Conservation (phyloP, 179 eudicot species). For the Spergularia azorica region DNA sequence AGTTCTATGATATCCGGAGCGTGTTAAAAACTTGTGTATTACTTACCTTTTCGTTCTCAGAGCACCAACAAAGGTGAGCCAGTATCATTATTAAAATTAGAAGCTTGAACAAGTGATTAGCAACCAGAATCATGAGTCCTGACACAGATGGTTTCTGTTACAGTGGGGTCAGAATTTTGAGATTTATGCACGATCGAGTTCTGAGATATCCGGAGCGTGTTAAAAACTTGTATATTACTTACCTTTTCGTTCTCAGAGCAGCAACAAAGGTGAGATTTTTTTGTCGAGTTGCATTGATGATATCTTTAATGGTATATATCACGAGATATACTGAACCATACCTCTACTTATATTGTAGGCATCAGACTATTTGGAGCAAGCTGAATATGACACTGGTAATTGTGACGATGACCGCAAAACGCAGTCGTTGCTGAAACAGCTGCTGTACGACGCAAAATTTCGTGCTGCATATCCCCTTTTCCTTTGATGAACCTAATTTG, state of each 20-base stretch:
- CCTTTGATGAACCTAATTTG: conserved; percentile 91
- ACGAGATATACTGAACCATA: neutral
- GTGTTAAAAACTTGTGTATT: conserved; percentile 83
- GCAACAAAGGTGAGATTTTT: conserved; percentile 42
- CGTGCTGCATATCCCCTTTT: conserved; percentile 82
- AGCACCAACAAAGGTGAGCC: conserved; percentile 59
- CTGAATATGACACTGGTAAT: conserved; percentile 94
- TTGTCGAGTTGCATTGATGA: neutral
- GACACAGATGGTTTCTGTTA: conserved; percentile 26
- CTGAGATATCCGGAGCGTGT: conserved; percentile 74
- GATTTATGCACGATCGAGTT: conserved; percentile 67
- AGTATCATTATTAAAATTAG: too few species aligned
- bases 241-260: conserved; percentile 88
- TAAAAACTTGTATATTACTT: conserved; percentile 80
- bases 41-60: conserved; percentile 85
- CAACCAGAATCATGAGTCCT: neutral
- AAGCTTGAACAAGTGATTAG: too few species aligned
- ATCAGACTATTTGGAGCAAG: conserved; percentile 83
- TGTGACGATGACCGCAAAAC: conserved; percentile 77
- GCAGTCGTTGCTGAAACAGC: conserved; percentile 71
- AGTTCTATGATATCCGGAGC: conserved; percentile 66
- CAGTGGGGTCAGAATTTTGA: conserved; percentile 89
- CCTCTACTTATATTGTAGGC: conserved; percentile 46
- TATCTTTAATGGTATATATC: neutral
- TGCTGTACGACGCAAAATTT: conserved; percentile 69